Evolutionary conservation across 2,329 filamentous ascomycete species (phyloP).

Genomic region (Colletotrichum somersetense): DNA sequence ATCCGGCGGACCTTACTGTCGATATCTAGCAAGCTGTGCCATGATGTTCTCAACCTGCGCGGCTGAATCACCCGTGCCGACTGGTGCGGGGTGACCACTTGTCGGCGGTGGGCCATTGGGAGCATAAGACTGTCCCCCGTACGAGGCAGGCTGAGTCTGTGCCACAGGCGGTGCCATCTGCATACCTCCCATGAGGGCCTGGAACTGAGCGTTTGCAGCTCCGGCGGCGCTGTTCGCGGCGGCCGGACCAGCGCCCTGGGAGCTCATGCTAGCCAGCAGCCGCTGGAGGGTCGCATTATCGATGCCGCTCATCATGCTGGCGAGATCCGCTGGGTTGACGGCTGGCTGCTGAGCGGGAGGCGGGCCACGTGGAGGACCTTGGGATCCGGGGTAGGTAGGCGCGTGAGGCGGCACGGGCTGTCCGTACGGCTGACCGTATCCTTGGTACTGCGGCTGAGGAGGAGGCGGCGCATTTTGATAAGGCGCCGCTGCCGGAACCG

Average conservation of each 20-base stretch:
- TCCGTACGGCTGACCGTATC: slow-evolving; percentile 51
- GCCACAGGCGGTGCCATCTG: slow-evolving; percentile 43
- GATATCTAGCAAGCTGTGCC: slow-evolving; percentile 76
- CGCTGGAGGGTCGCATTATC: slow-evolving; percentile 79
- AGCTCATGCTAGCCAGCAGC: slow-evolving; percentile 66
- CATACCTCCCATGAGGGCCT: slow-evolving; percentile 58
- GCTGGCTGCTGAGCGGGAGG: slow-evolving; percentile 46
- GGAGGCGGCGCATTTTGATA: slow-evolving; percentile 42
- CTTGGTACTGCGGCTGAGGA: slow-evolving; percentile 41
- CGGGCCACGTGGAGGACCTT: slow-evolving; percentile 42
- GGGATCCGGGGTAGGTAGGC: slow-evolving; percentile 30
- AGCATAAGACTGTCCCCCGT: slow-evolving; percentile 47
- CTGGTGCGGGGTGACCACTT: slow-evolving; percentile 41
- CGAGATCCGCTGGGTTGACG: slow-evolving; percentile 64
- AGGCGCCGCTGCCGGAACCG: slow-evolving; percentile 44
- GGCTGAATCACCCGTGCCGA: slow-evolving; percentile 52
- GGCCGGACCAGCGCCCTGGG: slow-evolving; percentile 42
- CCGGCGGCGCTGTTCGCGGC: slow-evolving; percentile 41
- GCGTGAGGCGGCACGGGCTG: slow-evolving; percentile 44
- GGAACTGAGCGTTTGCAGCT: slow-evolving; percentile 53
- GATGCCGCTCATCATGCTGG: slow-evolving; percentile 74
- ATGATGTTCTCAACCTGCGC: slow-evolving; percentile 79
- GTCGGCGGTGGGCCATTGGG: slow-evolving; percentile 46
- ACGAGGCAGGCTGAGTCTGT: slow-evolving; percentile 46
- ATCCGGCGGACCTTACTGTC: slow-evolving; percentile 58